phyloP scores from a whole-genome alignment of 2,329 filamentous ascomycete genomes.

The Colletotrichum destructivum region DNA sequence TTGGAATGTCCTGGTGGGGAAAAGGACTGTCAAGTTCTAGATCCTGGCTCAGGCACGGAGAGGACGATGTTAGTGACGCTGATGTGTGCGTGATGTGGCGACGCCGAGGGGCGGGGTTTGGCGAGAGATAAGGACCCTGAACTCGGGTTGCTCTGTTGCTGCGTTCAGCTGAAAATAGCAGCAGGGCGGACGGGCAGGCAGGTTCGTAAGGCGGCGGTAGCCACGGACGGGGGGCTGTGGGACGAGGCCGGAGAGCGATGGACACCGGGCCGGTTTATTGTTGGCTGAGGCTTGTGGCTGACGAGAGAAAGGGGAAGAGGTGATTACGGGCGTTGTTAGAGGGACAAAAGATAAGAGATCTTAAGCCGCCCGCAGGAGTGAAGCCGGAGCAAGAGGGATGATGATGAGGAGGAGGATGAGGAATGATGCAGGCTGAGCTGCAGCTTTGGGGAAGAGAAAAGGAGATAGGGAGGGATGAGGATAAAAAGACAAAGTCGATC shows the following conservation, averaged over 20 bases:
- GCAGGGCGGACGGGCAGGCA: conserved; percentile 22
- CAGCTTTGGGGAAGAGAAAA: conserved; percentile 8
- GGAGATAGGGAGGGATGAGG: not conserved
- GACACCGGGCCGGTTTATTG: conserved; percentile 16
- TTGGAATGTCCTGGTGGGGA: conserved; percentile 2
- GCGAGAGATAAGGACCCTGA: conserved; percentile 42
- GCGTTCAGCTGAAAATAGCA: conserved; percentile 42
- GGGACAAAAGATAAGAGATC: conserved; percentile 7
- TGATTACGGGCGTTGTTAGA: not conserved
- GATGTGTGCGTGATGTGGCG: conserved; percentile 28
- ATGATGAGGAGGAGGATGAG: conserved; percentile 4
- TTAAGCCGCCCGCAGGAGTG: conserved; percentile 4
- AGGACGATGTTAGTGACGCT: not conserved
- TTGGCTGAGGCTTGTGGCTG: conserved; percentile 18
- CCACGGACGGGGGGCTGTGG: conserved; percentile 33
- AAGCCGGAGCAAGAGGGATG: conserved; percentile 16
- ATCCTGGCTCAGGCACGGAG: conserved; percentile 11
- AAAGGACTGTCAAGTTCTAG: not conserved
- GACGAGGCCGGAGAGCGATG: conserved; percentile 12
- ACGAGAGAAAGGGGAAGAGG: not conserved
- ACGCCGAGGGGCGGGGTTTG: conserved; percentile 36
- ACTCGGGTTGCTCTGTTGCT: conserved; percentile 12
- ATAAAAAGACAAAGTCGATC: conserved; percentile 28
- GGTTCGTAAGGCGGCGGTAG: conserved; percentile 2
- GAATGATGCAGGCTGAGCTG: not conserved